phyloP scores from a whole-genome alignment of 78 protist species.

The Bigelowiella natans region DNA sequence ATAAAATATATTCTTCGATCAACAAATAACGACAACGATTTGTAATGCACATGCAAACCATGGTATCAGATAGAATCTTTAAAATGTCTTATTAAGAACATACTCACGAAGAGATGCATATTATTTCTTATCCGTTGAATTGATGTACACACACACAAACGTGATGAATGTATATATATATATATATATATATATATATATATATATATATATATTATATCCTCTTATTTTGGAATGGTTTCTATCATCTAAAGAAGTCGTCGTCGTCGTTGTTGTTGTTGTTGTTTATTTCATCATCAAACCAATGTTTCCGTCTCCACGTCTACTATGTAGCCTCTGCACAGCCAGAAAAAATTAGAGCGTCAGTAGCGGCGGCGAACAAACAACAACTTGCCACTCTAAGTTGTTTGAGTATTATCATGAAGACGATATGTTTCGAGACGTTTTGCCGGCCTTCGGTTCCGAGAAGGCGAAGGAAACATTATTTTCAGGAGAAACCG shows the following conservation, averaged over 20 bases:
- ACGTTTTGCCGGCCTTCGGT: neutral
- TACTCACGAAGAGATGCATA: no score
- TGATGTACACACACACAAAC: no score
- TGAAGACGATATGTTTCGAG: neutral
- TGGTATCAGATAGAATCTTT: no score
- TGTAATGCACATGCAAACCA: no score
- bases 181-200: neutral
- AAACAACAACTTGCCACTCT: no score
- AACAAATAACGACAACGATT: no score
- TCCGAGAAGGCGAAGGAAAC: neutral
- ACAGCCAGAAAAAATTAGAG: no score
- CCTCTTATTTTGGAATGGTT: neutral
- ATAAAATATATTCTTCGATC: no score
- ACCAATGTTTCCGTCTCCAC: neutral
- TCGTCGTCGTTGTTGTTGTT: no score
- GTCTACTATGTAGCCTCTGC: neutral
- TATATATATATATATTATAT: neutral
- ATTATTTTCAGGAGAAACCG: neutral
- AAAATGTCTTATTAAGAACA: no score
- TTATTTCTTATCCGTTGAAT: no score
- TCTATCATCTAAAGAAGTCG: neutral
- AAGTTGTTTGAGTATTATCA: neutral
- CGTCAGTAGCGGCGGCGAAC: no score
- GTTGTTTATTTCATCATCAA: neutral
- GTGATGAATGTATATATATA: neutral